Base-by-base conservation (phyloP, 2,329 filamentous ascomycete genomes). In the Aureobasidium sp. region DNA sequence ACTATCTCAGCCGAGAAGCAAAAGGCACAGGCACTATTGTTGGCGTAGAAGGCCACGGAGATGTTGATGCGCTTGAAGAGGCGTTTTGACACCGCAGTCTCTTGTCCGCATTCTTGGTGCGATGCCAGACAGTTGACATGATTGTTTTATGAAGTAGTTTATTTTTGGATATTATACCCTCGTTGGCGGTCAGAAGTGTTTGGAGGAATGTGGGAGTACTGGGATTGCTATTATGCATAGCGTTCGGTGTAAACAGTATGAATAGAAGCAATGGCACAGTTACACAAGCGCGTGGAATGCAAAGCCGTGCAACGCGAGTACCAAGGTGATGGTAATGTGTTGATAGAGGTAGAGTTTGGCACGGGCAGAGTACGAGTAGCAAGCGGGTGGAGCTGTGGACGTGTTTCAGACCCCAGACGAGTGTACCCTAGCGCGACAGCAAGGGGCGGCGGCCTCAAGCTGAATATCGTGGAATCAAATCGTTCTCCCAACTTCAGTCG, bases 1-100 rank as follows among this genome's bases (percentile, higher is more conserved):
- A 50, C 57, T 29, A 65, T 65, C 26, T 59, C 58, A 39, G 61
- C 58, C 39, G 64, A 65, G 47, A 63, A 65, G 53, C 56, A 63
- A 34, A 62, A 53, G 46, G 58, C 64, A 46, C 53, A 59, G 32
- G 56, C 57, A 6, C 62, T 65, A 15, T 58, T 65, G 61, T 47
- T 47, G 60, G 48, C 42, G 17, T 60, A 60, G 46, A 60, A 34
- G 15, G 42, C 39, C 32, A 27, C 9, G 13, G 23, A 15, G n/a
- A 39, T 42, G 42, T 37, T 27, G n/a, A 27, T 58, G 23, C 55
- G 23, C 9, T 58, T 39, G 1, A 32, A 48, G 5, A 44, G 39
- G 32, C 39, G 55, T 48, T n/a, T 17, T 39, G 55, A 58, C 55
- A 39, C 42, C 0, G 2, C 15, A 36, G 8, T 41, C 39, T 39